Evolutionary conservation across 495 filamentous ascomycete genomes (phyloP).

Genomic region (Podospora appendiculata): DNA sequence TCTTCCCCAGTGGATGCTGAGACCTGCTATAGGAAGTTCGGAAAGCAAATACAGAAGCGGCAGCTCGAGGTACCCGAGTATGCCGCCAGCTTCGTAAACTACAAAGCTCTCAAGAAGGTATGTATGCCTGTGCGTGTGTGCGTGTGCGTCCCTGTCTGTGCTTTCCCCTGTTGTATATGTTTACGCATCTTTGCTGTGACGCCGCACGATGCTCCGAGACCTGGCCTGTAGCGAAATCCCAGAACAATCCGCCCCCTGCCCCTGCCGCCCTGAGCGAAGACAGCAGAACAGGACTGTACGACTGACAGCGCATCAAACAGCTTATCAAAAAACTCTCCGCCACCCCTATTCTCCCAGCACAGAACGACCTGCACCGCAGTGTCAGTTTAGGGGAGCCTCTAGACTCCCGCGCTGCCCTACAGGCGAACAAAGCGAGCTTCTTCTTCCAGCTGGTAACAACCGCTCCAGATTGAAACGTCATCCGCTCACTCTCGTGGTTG

Average conservation of each 20-base stretch:
- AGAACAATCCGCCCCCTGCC: no score
- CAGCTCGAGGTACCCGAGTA: conserved; percentile 99
- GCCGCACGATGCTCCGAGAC: no score
- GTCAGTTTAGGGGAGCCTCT: conserved; percentile 11
- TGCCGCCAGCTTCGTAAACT: conserved; percentile 97
- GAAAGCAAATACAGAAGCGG: conserved; percentile 96
- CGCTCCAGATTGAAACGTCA: neutral
- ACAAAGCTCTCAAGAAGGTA: conserved; percentile 98
- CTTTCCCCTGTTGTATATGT: no score
- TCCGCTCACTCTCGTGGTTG: neutral
- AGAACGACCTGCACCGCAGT: conserved; percentile 50
- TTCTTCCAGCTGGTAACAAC: conserved; percentile 86
- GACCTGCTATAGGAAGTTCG: conserved; percentile 76
- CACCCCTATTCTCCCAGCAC: conserved; percentile 71
- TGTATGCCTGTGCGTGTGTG: neutral
- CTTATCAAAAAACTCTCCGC: conserved; percentile 97
- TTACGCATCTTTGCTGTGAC: no score
- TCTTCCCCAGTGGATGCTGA: neutral
- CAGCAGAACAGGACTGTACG: neutral
- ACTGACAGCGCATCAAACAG: conserved; percentile 37
- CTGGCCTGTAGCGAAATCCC: no score
- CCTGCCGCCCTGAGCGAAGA: no score
- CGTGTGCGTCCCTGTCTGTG: no score
- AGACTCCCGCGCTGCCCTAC: conserved; percentile 84
- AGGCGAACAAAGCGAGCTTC: conserved; percentile 96